Percentiles rank a stretch among this genome's conserved stretches.
Evolutionary conservation across 768 basidiomycete species (phyloP).

Genomic region (Mrakia blollopis): DNA sequence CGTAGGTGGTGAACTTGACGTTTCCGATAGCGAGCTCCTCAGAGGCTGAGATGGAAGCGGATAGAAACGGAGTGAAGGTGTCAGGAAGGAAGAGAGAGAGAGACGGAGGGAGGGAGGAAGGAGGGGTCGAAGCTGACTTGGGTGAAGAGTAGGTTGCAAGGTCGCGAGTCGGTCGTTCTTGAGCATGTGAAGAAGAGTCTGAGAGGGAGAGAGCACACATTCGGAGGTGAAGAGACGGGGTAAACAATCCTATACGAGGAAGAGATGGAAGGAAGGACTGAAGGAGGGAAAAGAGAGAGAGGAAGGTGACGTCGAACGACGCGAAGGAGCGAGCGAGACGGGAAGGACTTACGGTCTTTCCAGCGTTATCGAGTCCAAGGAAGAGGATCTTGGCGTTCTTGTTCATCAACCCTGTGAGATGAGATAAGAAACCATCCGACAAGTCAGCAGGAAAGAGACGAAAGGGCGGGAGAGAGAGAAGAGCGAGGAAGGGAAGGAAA

Average conservation of each 20-base stretch:
- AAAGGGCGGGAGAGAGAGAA: too few relatives aligned
- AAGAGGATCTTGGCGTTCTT: conserved; percentile 99
- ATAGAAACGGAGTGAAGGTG: background rate
- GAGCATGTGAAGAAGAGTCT: conserved; percentile 97
- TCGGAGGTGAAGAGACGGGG: too few relatives aligned
- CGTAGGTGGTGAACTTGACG: conserved; percentile 98
- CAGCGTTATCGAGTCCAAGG: conserved; percentile 97
- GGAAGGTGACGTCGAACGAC: conserved; percentile 3
- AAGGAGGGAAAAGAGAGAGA: background rate
- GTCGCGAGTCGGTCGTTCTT: conserved; percentile 98
- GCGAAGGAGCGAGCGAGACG: background rate
- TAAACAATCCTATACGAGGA: too few relatives aligned
- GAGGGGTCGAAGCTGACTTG: conserved; percentile 55
- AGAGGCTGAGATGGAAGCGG: conserved; percentile 64
- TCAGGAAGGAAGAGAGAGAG: background rate
- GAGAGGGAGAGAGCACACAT: background rate
- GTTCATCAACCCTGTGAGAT: conserved; percentile 36
- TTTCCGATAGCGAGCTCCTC: conserved; percentile 98
- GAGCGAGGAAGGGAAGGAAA: background rate
- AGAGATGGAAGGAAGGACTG: background rate
- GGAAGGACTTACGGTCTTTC: conserved; percentile 74
- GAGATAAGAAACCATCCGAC: background rate
- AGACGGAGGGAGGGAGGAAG: background rate
- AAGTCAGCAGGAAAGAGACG: background rate
- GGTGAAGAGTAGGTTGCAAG: conserved; percentile 95